A percentile compares a stretch with the other conserved stretches of the same genome.
Conservation (phyloP, 23 red algal genomes). For the Gracilaria domingensis region DNA sequence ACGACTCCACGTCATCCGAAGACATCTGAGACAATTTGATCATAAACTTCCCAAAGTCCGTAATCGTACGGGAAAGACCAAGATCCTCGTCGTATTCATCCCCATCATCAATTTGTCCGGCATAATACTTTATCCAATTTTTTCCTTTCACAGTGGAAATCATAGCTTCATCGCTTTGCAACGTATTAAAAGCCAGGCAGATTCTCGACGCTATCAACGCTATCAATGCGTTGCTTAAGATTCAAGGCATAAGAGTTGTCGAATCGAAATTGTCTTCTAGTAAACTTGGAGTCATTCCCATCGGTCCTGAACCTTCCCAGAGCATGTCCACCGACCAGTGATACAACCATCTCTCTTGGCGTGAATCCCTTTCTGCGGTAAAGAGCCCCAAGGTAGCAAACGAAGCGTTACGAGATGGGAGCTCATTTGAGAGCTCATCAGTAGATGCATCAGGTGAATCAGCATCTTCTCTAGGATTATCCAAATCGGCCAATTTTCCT, state of each 20-base stretch:
- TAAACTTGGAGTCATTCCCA: neutral
- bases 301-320: slow-evolving; percentile 4
- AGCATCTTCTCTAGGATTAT: neutral
- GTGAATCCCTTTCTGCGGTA: slow-evolving; percentile 19
- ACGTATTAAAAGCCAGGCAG: slow-evolving; percentile 6
- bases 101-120: neutral
- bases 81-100: neutral
- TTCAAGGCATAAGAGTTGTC: neutral
- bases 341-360: neutral
- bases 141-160: neutral
- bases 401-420: neutral
- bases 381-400: neutral
- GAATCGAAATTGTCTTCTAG: neutral
- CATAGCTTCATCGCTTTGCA: neutral
- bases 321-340: slow-evolving; percentile 23
- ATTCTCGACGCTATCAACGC: neutral
- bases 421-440: slow-evolving; percentile 18
- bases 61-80: neutral
- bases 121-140: neutral
- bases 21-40: slow-evolving; percentile 9
- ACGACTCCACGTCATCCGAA: neutral
- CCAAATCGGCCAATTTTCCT: neutral
- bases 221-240: neutral
- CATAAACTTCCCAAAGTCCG: slow-evolving; percentile 8
- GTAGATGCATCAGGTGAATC: slow-evolving; percentile 14